Conservation (phyloP, 352 stramenopile genomes). For the Pythium aquatile region DNA sequence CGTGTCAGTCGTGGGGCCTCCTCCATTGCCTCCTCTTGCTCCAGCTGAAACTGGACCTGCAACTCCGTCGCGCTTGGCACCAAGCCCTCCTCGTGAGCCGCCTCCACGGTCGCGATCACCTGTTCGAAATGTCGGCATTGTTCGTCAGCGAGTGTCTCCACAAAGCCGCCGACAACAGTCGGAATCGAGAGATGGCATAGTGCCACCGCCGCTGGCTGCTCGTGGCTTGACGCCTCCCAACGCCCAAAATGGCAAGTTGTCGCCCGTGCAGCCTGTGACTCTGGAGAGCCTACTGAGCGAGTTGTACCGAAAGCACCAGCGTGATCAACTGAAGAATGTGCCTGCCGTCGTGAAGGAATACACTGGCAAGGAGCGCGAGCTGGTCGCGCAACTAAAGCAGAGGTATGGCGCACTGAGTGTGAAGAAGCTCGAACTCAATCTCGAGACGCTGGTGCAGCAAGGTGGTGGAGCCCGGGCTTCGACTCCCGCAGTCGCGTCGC, state of each 20-base stretch:
- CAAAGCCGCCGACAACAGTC: background rate
- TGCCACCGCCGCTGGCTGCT: background rate
- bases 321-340: slow-evolving; percentile 70
- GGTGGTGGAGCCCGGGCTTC: background rate
- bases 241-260: background rate
- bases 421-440: slow-evolving; percentile 64
- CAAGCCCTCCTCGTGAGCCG: slow-evolving; percentile 18
- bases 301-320: slow-evolving; percentile 76
- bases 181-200: background rate
- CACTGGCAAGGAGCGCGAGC: slow-evolving; percentile 60
- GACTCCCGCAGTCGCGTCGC: background rate
- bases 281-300: slow-evolving; percentile 58
- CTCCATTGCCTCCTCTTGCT: background rate
- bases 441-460: slow-evolving; percentile 38
- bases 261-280: slow-evolving; percentile 25
- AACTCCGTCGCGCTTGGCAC: slow-evolving; percentile 9
- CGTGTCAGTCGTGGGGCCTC: slow-evolving; percentile 3
- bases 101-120: slow-evolving; percentile 18
- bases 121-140: slow-evolving; percentile 17
- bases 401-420: slow-evolving; percentile 79
- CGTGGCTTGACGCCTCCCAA: background rate
- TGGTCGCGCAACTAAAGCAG: slow-evolving; percentile 52
- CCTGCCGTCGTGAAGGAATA: slow-evolving; percentile 53
- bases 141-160: slow-evolving; percentile 17
- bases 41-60: background rate